Evolutionary conservation across 495 filamentous ascomycete genomes (phyloP), one percentile per base, ranked within the genome.

Genomic region (Penicillium maclennaniae): DNA sequence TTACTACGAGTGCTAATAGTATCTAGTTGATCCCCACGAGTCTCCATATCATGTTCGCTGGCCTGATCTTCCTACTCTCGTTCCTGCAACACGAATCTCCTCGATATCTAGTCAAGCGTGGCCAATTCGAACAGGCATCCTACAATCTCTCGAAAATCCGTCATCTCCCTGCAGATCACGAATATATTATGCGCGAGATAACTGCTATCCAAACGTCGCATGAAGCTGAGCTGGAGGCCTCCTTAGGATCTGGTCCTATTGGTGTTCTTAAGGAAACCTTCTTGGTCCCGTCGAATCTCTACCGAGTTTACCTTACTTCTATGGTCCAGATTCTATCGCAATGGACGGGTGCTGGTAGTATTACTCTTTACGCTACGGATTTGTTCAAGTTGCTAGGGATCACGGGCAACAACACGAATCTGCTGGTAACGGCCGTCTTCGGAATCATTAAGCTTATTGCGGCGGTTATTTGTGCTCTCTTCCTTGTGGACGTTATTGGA

Each of bases 401-500:
- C 47, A 79, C 74, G 0, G 84, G 84, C 14, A 73, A 72, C 41
- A 79, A 82, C 40, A 80, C 86, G 56, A 78, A 76, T 23, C 77
- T 88, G 4, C 77, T 88, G 38, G 78, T 85, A n/a, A 88, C 83
- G 6, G 86, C 79, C n/a, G 76, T 90, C 27, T 88, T 88, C 47
- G 86, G 86, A 34, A 76, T 90, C 53, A 69, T 87, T 61, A 89
- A 90, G 54, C 77, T 89, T 49, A 63, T 79, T 8, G 78, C 85
- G 0, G 78, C 85, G 16, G 56, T 88, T 21, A 39, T 81, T 37
- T 88, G 85, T 59, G 84, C 85, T 8, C 70, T 88, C 12, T 87
- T 89, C 75, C 74, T 91, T n/a, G 83, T 91, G 54, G 86, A 91
- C 54, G 74, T 86, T 43, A 84, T 88, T 55, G 86, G 87, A 5